Base-by-base conservation (phyloP, 805 yeast genomes). In the Starmerella tilneyi region DNA sequence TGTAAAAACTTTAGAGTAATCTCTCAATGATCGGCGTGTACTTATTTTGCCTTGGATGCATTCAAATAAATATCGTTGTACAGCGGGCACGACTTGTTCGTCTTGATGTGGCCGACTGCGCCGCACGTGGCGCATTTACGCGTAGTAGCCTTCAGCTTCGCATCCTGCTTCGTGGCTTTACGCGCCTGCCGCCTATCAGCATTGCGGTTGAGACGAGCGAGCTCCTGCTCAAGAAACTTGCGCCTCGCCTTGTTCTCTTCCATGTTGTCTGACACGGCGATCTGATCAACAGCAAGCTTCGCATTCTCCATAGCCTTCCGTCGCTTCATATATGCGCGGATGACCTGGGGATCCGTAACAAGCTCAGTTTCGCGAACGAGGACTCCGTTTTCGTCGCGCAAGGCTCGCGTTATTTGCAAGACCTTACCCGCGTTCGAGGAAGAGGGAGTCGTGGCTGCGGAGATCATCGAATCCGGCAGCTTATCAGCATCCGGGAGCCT, bases 91-190 rank as follows among this genome's bases (percentile, higher is more conserved):
- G 89, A 68, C 58, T 81, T 81, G 61, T 85, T 86, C 2, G 98
- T 89, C 60, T 92, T 74, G 50, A 89, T 89, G 62, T 89, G 98
- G 0, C 97, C 98, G 51, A 83, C 72, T 11, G 89, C 92, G 19
- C 97, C 97, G 71, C 98, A 89, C 0, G 92, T 81, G 3, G 94
- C 88, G 66, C 98, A 89, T 58, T 84, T 76, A 60, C 98, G 71
- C 8, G 81, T 79, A 5, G 76, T 78, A 24, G 79, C 71, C 56
- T 79, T 79, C 26, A 82, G 82, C 56, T 81, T 81, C 20, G 83
- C 82, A 54, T 77, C 79, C 44, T 50, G 60, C 69, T 63, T 75
- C 63, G 57, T 66, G 32, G 75, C 72, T 59, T 75, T 68, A 54
- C 83, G 67, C 6, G 78, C 79, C 47, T 68, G 66, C 47, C 81